Conservation (phyloP, 768 basidiomycete genomes). For the Phanerodontia chrysosporium region DNA sequence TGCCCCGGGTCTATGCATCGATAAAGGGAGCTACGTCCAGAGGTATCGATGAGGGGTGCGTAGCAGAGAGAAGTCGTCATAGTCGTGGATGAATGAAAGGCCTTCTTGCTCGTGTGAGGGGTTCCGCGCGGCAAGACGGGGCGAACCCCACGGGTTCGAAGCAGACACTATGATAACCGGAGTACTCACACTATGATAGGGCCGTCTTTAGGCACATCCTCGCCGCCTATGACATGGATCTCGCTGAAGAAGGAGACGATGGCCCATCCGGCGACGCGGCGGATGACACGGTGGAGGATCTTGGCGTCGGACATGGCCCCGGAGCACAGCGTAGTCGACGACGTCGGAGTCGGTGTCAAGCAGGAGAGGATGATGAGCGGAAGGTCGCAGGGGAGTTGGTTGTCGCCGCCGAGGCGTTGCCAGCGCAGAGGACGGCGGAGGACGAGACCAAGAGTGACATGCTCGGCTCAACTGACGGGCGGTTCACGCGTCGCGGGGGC, state of each 20-base stretch:
- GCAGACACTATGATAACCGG: not conserved
- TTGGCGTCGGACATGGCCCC: conserved; percentile 30
- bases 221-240: conserved; percentile 79
- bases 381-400: not conserved
- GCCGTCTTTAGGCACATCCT: conserved; percentile 82
- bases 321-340: not conserved
- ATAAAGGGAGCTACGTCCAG: too few species aligned
- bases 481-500: not conserved
- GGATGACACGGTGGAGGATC: conserved; percentile 65
- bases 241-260: conserved; percentile 86
- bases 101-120: not conserved
- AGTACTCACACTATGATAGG: conserved; percentile 87
- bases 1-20: too few species aligned
- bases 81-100: not conserved
- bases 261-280: conserved; percentile 66
- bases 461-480: not conserved
- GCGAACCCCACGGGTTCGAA: not conserved
- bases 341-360: not conserved
- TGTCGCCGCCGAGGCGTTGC: not conserved
- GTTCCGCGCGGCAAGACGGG: not conserved
- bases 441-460: not conserved
- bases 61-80: not conserved
- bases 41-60: too few species aligned
- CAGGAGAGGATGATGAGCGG: not conserved
- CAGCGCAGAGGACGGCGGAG: not conserved